These are phyloP conservation scores for Prunus padus DNA, from an alignment of 306 rosid species.

Conservation along the genomic window DNA sequence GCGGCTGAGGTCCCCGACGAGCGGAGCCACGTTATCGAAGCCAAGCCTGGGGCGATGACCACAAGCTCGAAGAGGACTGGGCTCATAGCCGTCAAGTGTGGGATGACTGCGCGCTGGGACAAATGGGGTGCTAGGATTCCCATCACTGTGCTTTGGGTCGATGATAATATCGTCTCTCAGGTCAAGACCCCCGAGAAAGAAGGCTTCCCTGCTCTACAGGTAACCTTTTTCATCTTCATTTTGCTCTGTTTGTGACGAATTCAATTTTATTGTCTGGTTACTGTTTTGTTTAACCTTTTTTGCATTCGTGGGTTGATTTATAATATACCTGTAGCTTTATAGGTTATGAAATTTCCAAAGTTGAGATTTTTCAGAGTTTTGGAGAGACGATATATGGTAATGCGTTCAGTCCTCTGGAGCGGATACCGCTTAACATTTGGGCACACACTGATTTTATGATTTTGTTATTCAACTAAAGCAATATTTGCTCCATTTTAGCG, in stretches of 20 bases:
- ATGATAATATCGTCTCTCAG: slow-evolving; percentile 91
- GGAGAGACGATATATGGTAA: neutral
- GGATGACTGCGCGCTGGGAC: slow-evolving; percentile 95
- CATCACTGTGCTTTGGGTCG: slow-evolving; percentile 80
- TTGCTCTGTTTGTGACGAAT: neutral
- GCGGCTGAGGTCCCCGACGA: slow-evolving; percentile 22
- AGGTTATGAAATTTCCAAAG: neutral
- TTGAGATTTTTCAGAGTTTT: neutral
- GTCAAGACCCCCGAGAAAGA: slow-evolving; percentile 86
- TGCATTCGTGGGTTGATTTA: too few relatives aligned
- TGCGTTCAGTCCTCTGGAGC: neutral
- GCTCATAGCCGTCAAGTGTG: slow-evolving; percentile 80
- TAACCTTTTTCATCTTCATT: slow-evolving; percentile 16
- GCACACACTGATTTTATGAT: neutral
- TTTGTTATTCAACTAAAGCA: neutral
- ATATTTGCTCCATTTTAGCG: neutral
- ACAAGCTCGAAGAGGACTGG: slow-evolving; percentile 76
- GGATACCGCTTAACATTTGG: too few relatives aligned
- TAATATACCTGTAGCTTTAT: too few relatives aligned
- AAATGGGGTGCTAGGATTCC: slow-evolving; percentile 98
- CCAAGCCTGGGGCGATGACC: slow-evolving; percentile 54
- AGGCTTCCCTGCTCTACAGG: slow-evolving; percentile 77
- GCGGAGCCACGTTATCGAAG: slow-evolving; percentile 42
- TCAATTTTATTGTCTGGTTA: neutral
- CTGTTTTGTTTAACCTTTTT: neutral